Percentiles rank a stretch among this genome's conserved stretches.
Evolutionary conservation across 768 basidiomycete genomes (phyloP).

Genomic region (Amanita rubescens): DNA sequence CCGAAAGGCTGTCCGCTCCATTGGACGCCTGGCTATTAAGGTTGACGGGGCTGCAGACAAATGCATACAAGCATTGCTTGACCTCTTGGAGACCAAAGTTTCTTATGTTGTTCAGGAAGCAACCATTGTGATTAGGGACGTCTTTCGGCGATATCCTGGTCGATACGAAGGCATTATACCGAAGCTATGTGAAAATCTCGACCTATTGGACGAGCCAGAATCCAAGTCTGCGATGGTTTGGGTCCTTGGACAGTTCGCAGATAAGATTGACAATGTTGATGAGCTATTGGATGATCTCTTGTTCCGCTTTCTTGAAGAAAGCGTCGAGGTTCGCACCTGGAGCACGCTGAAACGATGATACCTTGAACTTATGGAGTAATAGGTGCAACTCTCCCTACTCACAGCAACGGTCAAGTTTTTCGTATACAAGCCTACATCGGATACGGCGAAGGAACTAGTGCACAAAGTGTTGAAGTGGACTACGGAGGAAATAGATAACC

Average conservation of each 20-base stretch:
- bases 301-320: conserved; percentile 86
- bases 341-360: not conserved
- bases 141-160: conserved; percentile 95
- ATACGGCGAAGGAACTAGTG: conserved; percentile 81
- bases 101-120: conserved; percentile 97
- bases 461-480: conserved; percentile 96
- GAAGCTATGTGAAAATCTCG: conserved; percentile 86
- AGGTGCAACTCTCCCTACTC: conserved; percentile 94
- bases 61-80: conserved; percentile 82
- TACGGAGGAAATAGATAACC: conserved; percentile 97
- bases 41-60: conserved; percentile 82
- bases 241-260: conserved; percentile 95
- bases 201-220: conserved; percentile 90
- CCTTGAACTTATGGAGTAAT: not conserved
- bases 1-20: conserved; percentile 93
- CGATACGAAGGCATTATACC: conserved; percentile 96
- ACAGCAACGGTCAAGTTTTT: conserved; percentile 96
- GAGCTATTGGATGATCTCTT: conserved; percentile 90
- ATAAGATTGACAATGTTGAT: conserved; percentile 92
- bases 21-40: conserved; percentile 97
- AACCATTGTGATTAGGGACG: conserved; percentile 94
- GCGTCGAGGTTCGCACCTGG: conserved; percentile 79
- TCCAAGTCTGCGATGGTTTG: conserved; percentile 97
- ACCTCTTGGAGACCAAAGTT: conserved; percentile 88
- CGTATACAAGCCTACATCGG: conserved; percentile 79